Conservation (phyloP, 306 rosid genomes). For the Quercus wislizeni region DNA sequence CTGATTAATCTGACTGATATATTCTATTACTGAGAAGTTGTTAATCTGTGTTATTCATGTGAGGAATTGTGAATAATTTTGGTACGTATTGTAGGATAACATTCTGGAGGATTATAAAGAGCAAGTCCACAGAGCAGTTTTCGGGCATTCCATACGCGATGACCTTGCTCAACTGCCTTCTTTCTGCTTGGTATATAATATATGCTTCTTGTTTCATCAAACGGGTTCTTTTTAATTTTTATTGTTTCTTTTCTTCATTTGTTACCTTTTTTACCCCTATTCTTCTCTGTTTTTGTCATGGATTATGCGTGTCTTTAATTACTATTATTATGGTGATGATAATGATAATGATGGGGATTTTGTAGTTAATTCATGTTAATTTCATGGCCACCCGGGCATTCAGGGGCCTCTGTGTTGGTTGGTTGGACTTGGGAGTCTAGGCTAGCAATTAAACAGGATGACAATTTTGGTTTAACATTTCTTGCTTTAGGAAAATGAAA, state of each 20-base stretch:
- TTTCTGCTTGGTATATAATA: conserved; percentile 69
- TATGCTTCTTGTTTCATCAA: background rate
- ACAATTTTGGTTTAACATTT: background rate
- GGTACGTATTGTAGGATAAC: conserved; percentile 52
- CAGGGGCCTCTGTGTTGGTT: background rate
- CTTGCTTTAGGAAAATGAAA: background rate
- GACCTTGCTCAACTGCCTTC: conserved; percentile 86
- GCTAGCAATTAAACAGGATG: background rate
- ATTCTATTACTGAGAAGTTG: background rate
- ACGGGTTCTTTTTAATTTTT: background rate
- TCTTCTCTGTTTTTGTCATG: conserved; percentile 17
- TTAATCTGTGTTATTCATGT: background rate
- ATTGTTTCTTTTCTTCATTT: background rate
- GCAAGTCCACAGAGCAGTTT: conserved; percentile 65
- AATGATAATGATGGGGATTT: background rate
- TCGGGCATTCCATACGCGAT: conserved; percentile 91
- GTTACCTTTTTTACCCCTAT: background rate
- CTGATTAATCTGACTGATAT: background rate
- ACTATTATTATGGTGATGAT: no score
- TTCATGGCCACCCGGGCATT: background rate
- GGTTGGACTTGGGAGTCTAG: background rate
- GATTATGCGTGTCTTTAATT: conserved; percentile 2
- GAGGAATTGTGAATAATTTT: background rate
- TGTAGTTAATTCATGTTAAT: background rate
- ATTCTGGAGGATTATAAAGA: conserved; percentile 63